These are phyloP conservation scores for Rubia peregrina DNA, from an alignment of 305 asterid species.

Conservation along the genomic window DNA sequence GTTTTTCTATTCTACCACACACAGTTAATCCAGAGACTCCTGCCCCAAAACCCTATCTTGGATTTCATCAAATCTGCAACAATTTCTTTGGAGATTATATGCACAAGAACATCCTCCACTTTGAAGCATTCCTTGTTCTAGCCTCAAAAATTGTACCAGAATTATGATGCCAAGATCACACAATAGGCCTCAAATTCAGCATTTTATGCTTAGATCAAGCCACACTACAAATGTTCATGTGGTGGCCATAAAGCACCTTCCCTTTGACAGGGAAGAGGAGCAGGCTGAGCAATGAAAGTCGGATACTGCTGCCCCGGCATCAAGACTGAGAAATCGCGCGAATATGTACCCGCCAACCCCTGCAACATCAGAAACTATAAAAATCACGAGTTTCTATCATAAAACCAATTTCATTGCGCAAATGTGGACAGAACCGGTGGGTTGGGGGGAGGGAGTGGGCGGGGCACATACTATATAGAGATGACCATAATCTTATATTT, in stretches of 20 bases:
- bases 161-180: not conserved
- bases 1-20: not conserved
- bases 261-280: conserved; percentile 69
- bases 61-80: not conserved
- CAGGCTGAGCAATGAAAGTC: conserved; percentile 76
- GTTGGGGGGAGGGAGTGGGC: no score
- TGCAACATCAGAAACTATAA: conserved; percentile 14
- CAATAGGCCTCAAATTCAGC: not conserved
- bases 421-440: no score
- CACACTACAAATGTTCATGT: conserved; percentile 27
- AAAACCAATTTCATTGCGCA: no score
- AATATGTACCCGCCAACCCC: conserved; percentile 37
- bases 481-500: no score
- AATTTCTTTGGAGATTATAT: not conserved
- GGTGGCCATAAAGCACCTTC: conserved; percentile 61
- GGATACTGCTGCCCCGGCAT: conserved; percentile 89
- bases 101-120: not conserved
- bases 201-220: not conserved
- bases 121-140: not conserved
- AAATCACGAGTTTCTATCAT: no score
- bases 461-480: no score
- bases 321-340: conserved; percentile 59
- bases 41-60: not conserved
- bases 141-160: not conserved
- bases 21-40: not conserved